Base-by-base conservation (phyloP, 2,329 filamentous ascomycete genomes). In the Aspergillus aculeatus region DNA sequence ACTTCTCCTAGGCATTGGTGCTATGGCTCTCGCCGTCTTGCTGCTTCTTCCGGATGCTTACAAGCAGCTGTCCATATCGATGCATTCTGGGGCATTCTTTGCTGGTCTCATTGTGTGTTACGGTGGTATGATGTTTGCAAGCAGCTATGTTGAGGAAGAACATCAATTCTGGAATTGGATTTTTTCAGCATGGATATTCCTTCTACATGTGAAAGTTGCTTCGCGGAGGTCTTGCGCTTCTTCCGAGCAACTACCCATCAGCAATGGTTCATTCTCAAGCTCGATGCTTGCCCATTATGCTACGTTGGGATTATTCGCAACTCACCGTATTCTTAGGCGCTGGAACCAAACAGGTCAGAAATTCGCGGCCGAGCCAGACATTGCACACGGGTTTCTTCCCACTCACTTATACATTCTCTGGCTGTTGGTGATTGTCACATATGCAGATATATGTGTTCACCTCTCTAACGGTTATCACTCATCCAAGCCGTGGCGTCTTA, bases 341-440 rank as follows among this genome's bases (percentile, higher is more conserved):
- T 99, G 94, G 94, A 98, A 98, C 71, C 95, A 98, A 74, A 98
- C 95, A 0, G 95, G 95, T 4, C 94, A 98, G 72, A 99, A 99
- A 74, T 93, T 92, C 68, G 89, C 95, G 1, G 93, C 93, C n/a
- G 89, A 89, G 44, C 86, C 92, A 26, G 95, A 98, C 69, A 90
- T 98, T 50, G 90, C 90, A 63, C 91, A 89, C 60, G 80, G 76
- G 5, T 89, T 91, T 69, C 80, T 96, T 56, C 78, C 83, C 16
- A 78, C 83, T 0, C 83, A 91, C 58, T 86, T 87, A 2, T 73
- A 80, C 29, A 70, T 90, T 0, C 84, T 99, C 4, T 99, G 95
- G 95, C 66, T 75, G 2, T 76, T 96, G 10, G 82, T 96, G 23
- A 80, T 86, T 44, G 73, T 83, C 12, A 87, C 89, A 1, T 97